Evolutionary conservation across 208 protist species (phyloP).

Genomic region (Trypanosoma melophagium): DNA sequence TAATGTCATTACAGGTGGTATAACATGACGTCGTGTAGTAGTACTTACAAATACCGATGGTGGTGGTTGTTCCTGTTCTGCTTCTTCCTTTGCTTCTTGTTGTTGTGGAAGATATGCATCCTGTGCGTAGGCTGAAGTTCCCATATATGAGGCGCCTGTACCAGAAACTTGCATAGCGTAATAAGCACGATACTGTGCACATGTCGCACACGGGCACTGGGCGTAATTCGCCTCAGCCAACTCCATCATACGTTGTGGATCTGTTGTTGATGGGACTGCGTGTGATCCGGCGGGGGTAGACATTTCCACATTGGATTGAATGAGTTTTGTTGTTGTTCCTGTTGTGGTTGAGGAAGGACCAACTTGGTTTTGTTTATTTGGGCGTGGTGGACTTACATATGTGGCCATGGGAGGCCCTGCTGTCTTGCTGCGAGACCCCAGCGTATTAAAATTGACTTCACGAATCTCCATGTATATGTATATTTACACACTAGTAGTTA

Average conservation of each 20-base stretch:
- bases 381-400: slow-evolving; percentile 62
- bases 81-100: slow-evolving; percentile 4
- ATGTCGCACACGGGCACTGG: slow-evolving; percentile 51
- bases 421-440: slow-evolving; percentile 4
- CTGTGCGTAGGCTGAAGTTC: neutral
- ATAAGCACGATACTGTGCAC: slow-evolving; percentile 44
- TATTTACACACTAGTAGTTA: neutral
- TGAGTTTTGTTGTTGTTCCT: neutral
- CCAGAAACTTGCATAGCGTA: slow-evolving; percentile 14
- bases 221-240: slow-evolving; percentile 32
- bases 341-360: too few species aligned
- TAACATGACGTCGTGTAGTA: slow-evolving; percentile 2
- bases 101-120: neutral
- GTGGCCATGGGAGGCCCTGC: slow-evolving; percentile 31
- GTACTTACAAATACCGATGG: slow-evolving; percentile 3
- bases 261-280: neutral
- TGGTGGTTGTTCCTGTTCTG: slow-evolving; percentile 3
- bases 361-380: slow-evolving; percentile 13
- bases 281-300: neutral
- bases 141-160: neutral
- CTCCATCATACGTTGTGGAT: slow-evolving; percentile 23
- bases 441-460: slow-evolving; percentile 43
- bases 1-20: slow-evolving; percentile 3
- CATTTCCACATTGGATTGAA: slow-evolving; percentile 12
- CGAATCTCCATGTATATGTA: slow-evolving; percentile 42